Evolutionary conservation across 2,329 filamentous ascomycete genomes (phyloP), one percentile per base, ranked within the genome.

Genomic region (Talaromyces amestolkiae): DNA sequence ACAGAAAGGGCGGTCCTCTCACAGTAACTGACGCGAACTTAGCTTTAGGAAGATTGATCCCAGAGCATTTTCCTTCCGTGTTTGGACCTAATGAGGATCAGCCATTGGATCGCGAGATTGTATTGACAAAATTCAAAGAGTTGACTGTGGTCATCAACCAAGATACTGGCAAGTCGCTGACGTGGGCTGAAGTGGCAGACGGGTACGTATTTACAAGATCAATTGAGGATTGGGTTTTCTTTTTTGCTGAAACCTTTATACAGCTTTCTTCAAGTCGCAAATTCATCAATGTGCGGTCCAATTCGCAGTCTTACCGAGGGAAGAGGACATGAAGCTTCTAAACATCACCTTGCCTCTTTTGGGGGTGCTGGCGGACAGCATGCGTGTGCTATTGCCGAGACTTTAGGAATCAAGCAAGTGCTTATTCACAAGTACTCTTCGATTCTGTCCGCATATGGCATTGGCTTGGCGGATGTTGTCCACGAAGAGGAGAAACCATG

Each of bases 11-110:
- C 0, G 93, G 93, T 0, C 93, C 93, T 2, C 83, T 93, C 3
- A 95, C 93, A 0, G 92, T 97, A n/a, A 97, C 93, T 0, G 93
- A 97, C 74, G 93, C 93, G 1, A 97, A 97, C 70, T 77, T 96
- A 5, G 92, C 92, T 71, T 86, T 97, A 0, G 93, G 93, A 0
- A 85, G 93, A 49, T 80, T 97, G 3, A 78, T 96, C 1, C 92
- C 93, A 0, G 91, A 96, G 67, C 96, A 95, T 82, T 45, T 70
- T 76, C 45, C 80, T 8, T 51, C 49, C 13, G 51, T 64, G 4
- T 64, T 64, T 24, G 63, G 63, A 10, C 56, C 63, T 8, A 64
- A 54, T 47, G 63, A 64, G 51, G 37, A 64, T 70, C 47, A 64
- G 17, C 62, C 79, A 0, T 71, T 85, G 17, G 82, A 82, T 58